Conservation (phyloP, 2,329 filamentous ascomycete species). For the Colletotrichum theobromicola region DNA sequence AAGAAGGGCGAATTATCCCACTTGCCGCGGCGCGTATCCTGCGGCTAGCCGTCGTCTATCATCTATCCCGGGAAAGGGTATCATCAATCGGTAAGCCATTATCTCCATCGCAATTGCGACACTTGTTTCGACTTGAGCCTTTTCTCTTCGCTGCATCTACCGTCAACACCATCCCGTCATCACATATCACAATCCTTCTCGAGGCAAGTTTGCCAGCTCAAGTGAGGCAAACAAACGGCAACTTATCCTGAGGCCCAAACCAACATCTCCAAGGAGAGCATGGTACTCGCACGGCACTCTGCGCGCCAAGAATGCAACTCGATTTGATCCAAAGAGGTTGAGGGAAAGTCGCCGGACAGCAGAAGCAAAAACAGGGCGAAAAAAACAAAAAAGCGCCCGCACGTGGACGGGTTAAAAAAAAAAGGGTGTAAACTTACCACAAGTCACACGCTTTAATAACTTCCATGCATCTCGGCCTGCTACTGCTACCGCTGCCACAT, state of each 20-base stretch:
- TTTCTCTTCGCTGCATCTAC: background rate
- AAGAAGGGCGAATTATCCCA: constrained; percentile 8
- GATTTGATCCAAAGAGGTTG: background rate
- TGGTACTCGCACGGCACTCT: background rate
- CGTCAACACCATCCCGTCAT: background rate
- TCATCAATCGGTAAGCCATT: constrained; percentile 7
- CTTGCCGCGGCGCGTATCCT: constrained; percentile 9
- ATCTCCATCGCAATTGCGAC: constrained; percentile 4
- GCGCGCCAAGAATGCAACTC: background rate
- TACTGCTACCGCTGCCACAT: background rate
- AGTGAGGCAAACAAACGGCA: constrained; percentile 11
- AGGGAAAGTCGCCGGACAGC: background rate
- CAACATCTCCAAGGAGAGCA: background rate
- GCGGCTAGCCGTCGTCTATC: constrained; percentile 9
- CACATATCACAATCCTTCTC: constrained; percentile 1
- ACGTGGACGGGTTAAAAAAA: constrained; percentile 1
- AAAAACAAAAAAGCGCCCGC: background rate
- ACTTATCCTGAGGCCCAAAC: background rate
- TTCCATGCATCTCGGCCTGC: constrained; percentile 13
- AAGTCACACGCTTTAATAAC: background rate
- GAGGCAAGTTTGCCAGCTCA: background rate
- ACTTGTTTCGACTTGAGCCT: background rate
- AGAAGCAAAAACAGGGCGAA: background rate
- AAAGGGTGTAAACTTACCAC: constrained; percentile 10
- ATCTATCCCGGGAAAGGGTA: background rate